Base-by-base conservation (phyloP, 768 basidiomycete genomes). In the Melanogaster broomeanus region DNA sequence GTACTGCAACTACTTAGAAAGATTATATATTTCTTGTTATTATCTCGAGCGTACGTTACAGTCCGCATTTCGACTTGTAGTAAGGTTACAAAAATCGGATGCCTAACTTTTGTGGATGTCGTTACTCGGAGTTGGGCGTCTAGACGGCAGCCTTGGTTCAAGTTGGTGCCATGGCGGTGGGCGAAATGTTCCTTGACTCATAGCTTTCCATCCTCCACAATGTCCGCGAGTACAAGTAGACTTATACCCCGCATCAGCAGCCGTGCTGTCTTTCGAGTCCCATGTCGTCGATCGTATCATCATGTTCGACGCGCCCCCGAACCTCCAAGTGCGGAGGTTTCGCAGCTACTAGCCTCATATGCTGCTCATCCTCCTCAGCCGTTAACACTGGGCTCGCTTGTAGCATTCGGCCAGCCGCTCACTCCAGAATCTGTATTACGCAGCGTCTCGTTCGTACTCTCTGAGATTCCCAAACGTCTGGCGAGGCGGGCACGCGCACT, bases 381-480 rank as follows among this genome's bases (percentile, higher is more conserved):
- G 12, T 74, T 93, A 42, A 87, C 87, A 37, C 81, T 93, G 7
- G 80, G 82, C 19, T 82, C 84, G 4, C 74, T 93, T 6, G 74
- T 93, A 12, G 87, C 89, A 15, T 87, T 85, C 61, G 90, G 87
- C 22, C 82, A 81, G 38, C 88, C 91, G 37, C 74, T 90, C 11
- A 87, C 85, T 0, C 71, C 82, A 15, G 77, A 83, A 21, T 90
- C 89, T 19, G 74, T 92, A 3, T 71, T 93, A 4, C 77, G 79
- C 18, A 92, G 90, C n/a, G 88, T 85, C 4, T 75, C 78, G 4
- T 90, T 87, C 66, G 84, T 83, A 1, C 77, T 89, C 13, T 77
- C 83, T 3, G 90, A 93, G 66, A 83, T 93, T 15, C 91, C 92
- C 19, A 77, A 85, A 18, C 77, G 90, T 45, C 77, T 93, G 28